These are phyloP conservation scores for Trypanosomatidae sp. DNA, from an alignment of 208 protist species.

Conservation along the genomic window DNA sequence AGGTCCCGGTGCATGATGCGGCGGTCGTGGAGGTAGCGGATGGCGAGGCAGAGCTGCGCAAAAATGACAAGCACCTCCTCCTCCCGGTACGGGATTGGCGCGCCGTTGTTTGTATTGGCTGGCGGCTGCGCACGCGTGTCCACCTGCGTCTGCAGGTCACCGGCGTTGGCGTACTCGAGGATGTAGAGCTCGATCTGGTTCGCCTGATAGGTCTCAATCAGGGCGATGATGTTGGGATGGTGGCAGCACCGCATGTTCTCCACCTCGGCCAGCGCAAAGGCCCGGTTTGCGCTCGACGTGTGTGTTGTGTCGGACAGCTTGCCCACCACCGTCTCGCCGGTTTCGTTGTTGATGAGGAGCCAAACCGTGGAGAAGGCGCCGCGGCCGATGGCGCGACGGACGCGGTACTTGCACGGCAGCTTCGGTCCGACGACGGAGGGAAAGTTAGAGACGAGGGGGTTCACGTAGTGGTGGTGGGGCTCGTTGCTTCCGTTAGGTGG, in stretches of 20 bases:
- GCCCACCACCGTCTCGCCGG: constrained; percentile 45
- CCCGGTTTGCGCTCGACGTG: constrained; percentile 35
- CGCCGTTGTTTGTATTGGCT: constrained; percentile 13
- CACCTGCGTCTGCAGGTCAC: constrained; percentile 70
- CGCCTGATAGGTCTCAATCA: constrained; percentile 46
- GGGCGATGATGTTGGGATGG: constrained; percentile 74
- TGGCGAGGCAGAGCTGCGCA: constrained; percentile 63
- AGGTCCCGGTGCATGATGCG: constrained; percentile 86
- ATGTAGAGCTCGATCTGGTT: constrained; percentile 51
- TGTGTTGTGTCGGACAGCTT: constrained; percentile 51
- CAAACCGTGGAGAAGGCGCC: constrained; percentile 70
- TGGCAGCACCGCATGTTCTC: constrained; percentile 51
- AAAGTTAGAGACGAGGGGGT: constrained; percentile 50
- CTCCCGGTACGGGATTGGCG: constrained; percentile 39
- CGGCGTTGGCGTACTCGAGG: constrained; percentile 80
- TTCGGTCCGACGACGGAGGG: constrained; percentile 40
- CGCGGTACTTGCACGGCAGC: constrained; percentile 54
- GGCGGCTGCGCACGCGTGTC: constrained; percentile 34
- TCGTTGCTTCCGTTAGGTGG: neutral
- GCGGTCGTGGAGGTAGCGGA: constrained; percentile 77
- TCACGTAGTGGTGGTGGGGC: constrained; percentile 33
- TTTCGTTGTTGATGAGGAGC: constrained; percentile 56
- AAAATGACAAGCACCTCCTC: constrained; percentile 72
- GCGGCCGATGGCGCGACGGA: constrained; percentile 44
- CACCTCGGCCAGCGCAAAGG: constrained; percentile 51